Base-by-base conservation (phyloP, 108 stramenopile genomes). In the Seminavis robusta region DNA sequence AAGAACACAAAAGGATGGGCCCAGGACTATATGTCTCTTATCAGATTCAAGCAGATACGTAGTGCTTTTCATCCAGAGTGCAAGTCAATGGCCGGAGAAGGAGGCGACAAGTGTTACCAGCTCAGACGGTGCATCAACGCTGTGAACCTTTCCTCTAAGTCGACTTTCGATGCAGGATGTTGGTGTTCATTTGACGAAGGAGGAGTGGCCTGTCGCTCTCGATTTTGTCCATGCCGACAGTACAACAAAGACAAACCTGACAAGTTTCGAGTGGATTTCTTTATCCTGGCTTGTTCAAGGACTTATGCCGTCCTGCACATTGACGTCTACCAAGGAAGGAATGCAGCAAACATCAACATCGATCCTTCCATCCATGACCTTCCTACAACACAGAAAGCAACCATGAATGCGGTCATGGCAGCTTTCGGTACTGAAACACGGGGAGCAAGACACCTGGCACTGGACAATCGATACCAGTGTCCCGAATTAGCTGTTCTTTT, bases 201-300 rank as follows among this genome's bases (percentile, higher is more conserved):
- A 4, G 50, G 61, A 4, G 51, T 62, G 41, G 50, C 33, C 3
- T 52, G 28, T 20, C 47, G 61, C 3, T 52, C 34, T 1, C 10
- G 28, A 23, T 38, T n/a, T 9, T 45, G 44, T 38, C 33, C 50
- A 17, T 49, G 51, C 3, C 49, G 50, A 3, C 51, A 62, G 24
- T 62, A 52, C 61, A 62, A 52, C 36, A 62, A 62, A 29, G 51
- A 52, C 51, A 62, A 62, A 42, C 61, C 61, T 13, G 16, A 62
- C 6, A 62, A 62, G 24, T 62, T 52, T 5, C 26, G 37, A 7
- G 54, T 55, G 6, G 54, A 55, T n/a, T 62, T 62, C 15, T 47
- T 13, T 17, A 32, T 37, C 32, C 11, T 26, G 27, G 19, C 15
- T 25, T 30, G 8, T 23, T 54, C 42, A 30, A 2, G 11, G 4